Conservation (phyloP, 768 basidiomycete species). For the Trametopsis cervina region DNA sequence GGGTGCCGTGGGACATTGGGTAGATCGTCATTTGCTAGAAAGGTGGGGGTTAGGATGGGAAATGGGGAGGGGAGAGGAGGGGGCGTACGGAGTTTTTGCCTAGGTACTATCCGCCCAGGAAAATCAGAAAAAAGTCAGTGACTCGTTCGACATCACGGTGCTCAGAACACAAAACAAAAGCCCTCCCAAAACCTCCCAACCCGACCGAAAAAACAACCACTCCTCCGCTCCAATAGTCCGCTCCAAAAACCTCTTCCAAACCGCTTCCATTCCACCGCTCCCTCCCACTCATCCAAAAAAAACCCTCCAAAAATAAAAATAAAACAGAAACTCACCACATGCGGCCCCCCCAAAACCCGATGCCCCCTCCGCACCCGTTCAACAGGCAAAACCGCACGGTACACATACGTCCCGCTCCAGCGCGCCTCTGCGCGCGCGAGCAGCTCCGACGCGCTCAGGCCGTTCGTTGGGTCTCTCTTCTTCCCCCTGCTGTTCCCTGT, state of each 20-base stretch:
- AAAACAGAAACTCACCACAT: constrained; percentile 14
- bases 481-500: too few species aligned
- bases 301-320: neutral
- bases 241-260: too few species aligned
- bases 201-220: too few species aligned
- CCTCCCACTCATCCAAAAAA: too few species aligned
- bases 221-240: too few species aligned
- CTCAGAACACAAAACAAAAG: too few species aligned
- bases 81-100: constrained; percentile 28
- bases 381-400: constrained; percentile 51
- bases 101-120: constrained; percentile 38
- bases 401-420: constrained; percentile 55
- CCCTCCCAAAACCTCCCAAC: too few species aligned
- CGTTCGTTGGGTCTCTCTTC: too few species aligned
- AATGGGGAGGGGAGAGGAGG: constrained; percentile 24
- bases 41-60: neutral
- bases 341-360: constrained; percentile 15
- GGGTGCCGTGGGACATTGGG: constrained; percentile 48
- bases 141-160: too few species aligned
- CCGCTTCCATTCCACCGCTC: too few species aligned
- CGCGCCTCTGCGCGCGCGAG: constrained; percentile 37
- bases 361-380: constrained; percentile 20
- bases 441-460: too few species aligned
- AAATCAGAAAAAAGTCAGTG: neutral
- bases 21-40: constrained; percentile 55